Conservation (phyloP, 139 green algal genomes). For the Chlamydomonas schloesseri region DNA sequence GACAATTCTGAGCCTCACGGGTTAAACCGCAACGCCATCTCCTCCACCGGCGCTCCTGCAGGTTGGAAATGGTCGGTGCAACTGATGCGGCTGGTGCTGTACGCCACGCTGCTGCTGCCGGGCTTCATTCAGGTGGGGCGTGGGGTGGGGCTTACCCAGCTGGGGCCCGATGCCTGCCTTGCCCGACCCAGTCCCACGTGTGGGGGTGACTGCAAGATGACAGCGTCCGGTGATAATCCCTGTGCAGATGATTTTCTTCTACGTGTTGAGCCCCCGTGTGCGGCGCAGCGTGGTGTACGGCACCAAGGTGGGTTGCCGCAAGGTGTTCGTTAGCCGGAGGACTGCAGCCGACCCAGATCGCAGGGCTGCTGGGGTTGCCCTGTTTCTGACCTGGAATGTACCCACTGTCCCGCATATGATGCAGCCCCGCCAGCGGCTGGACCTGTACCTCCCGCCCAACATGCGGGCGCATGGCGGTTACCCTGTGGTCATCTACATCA, state of each 20-base stretch:
- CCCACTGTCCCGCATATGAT: too few relatives aligned
- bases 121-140: conserved; percentile 69
- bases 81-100: conserved; percentile 62
- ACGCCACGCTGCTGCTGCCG: conserved; percentile 67
- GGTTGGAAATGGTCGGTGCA: conserved; percentile 65
- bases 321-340: too few relatives aligned
- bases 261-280: conserved; percentile 81
- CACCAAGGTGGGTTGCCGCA: conserved; percentile 8
- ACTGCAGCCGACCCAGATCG: too few relatives aligned
- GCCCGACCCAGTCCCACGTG: too few relatives aligned
- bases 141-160: neutral
- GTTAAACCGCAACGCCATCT: too few relatives aligned
- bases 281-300: conserved; percentile 83
- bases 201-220: too few relatives aligned
- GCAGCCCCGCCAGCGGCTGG: conserved; percentile 84
- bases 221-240: neutral
- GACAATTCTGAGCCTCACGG: too few relatives aligned
- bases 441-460: conserved; percentile 84
- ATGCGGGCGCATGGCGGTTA: conserved; percentile 19
- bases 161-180: too few relatives aligned
- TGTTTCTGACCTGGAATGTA: too few relatives aligned
- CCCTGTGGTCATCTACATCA: conserved; percentile 92
- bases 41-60: too few relatives aligned
- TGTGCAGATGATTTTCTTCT: conserved; percentile 82
- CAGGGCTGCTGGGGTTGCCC: too few relatives aligned